These are phyloP conservation scores for Lipomyces starkeyi DNA, from an alignment of 805 yeast species.

Conservation along the genomic window DNA sequence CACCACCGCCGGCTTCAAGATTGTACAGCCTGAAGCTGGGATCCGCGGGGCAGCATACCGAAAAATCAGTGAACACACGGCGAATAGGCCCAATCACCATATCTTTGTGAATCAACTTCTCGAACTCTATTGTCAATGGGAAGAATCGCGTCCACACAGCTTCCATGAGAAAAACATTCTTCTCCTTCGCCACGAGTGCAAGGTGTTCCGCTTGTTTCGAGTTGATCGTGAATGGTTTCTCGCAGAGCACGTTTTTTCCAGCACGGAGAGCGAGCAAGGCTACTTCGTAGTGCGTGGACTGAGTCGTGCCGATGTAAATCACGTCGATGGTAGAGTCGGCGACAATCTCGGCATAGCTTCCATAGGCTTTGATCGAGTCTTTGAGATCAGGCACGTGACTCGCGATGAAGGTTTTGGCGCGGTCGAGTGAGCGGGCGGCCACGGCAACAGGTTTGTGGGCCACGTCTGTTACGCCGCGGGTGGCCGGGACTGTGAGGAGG, in stretches of 20 bases:
- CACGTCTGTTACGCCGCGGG: constrained; percentile 42
- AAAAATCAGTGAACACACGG: constrained; percentile 54
- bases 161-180: constrained; percentile 60
- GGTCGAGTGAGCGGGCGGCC: constrained; percentile 40
- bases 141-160: constrained; percentile 57
- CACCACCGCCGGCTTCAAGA: constrained; percentile 60
- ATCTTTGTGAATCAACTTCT: constrained; percentile 48
- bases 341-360: constrained; percentile 52
- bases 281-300: constrained; percentile 51
- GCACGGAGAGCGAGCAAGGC: constrained; percentile 51
- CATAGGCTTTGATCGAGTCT: constrained; percentile 35
- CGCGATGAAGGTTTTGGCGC: constrained; percentile 40
- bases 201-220: constrained; percentile 53
- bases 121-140: constrained; percentile 52
- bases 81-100: constrained; percentile 54
- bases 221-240: constrained; percentile 60
- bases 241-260: constrained; percentile 59
- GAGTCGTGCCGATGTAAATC: constrained; percentile 46
- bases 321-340: constrained; percentile 52
- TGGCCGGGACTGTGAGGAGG: constrained; percentile 27
- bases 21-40: constrained; percentile 51
- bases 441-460: constrained; percentile 43
- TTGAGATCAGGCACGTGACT: constrained; percentile 39
- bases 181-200: constrained; percentile 52
- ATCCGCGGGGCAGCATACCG: constrained; percentile 42